These are phyloP conservation scores for Schrenkiella parvula DNA, from an alignment of 345 rosid species.

Conservation along the genomic window DNA sequence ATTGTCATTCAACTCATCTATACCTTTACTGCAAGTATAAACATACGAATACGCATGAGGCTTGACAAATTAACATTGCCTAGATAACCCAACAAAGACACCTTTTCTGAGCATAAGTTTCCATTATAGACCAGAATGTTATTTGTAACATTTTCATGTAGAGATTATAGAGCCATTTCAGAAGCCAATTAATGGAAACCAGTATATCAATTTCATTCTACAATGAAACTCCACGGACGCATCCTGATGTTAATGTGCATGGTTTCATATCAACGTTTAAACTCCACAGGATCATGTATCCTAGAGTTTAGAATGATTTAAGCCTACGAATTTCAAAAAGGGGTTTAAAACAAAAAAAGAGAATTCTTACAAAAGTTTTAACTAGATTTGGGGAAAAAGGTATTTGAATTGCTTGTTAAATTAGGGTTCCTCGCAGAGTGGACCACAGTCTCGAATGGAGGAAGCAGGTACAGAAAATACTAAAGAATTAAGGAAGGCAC, in stretches of 20 bases:
- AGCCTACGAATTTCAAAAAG: background rate
- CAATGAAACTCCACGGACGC: background rate
- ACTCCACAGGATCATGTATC: background rate
- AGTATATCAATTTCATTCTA: background rate
- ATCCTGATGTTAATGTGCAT: background rate
- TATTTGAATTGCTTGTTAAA: constrained; percentile 26
- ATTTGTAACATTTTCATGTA: background rate
- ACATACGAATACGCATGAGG: constrained; percentile 15
- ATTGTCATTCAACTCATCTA: constrained; percentile 6
- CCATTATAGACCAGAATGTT: background rate
- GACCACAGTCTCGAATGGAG: constrained; percentile 28
- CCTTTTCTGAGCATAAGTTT: background rate
- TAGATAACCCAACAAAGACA: background rate
- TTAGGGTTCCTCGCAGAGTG: constrained; percentile 35
- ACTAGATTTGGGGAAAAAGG: background rate
- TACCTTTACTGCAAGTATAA: constrained; percentile 4
- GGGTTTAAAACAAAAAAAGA: background rate
- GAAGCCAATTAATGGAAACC: background rate
- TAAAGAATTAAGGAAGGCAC: constrained; percentile 28
- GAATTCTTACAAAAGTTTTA: background rate
- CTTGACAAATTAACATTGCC: background rate
- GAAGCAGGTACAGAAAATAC: constrained; percentile 34
- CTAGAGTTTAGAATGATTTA: background rate
- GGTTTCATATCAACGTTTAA: too few relatives aligned
- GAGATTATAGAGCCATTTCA: background rate